Conservation (phyloP, 306 rosid genomes). For the Ammopiptanthus mongolicus region DNA sequence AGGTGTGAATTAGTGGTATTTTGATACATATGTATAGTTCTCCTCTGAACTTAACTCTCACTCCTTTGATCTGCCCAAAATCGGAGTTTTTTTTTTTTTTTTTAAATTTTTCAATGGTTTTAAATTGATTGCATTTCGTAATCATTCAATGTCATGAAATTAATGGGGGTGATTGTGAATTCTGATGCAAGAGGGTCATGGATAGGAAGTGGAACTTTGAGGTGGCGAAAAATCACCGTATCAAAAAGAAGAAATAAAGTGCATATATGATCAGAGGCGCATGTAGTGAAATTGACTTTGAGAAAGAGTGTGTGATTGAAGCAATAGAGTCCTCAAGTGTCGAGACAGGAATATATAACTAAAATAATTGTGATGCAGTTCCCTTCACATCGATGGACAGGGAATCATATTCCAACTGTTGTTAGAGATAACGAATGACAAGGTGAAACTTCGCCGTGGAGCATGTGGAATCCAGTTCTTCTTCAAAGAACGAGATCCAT, state of each 20-base stretch:
- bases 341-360: too few relatives aligned
- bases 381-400: not conserved
- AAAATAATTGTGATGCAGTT: not conserved
- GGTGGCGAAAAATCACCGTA: not conserved
- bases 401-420: not conserved
- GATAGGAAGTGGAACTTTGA: not conserved
- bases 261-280: not conserved
- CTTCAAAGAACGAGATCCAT: not conserved
- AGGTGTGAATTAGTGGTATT: too few relatives aligned
- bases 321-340: too few relatives aligned
- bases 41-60: too few relatives aligned
- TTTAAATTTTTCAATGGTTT: too few relatives aligned
- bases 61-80: too few relatives aligned
- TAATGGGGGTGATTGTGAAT: not conserved
- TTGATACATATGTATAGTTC: too few relatives aligned
- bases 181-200: not conserved
- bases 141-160: not conserved
- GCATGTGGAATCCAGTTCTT: constrained; percentile 12
- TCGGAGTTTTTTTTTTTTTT: too few relatives aligned
- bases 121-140: not conserved
- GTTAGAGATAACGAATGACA: not conserved
- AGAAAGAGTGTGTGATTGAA: not conserved
- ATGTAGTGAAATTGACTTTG: not conserved
- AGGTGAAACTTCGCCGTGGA: not conserved
- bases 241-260: not conserved